phyloP scores from a whole-genome alignment of 192 early-diverging fungal species.

The Anaeromyces robustus region DNA sequence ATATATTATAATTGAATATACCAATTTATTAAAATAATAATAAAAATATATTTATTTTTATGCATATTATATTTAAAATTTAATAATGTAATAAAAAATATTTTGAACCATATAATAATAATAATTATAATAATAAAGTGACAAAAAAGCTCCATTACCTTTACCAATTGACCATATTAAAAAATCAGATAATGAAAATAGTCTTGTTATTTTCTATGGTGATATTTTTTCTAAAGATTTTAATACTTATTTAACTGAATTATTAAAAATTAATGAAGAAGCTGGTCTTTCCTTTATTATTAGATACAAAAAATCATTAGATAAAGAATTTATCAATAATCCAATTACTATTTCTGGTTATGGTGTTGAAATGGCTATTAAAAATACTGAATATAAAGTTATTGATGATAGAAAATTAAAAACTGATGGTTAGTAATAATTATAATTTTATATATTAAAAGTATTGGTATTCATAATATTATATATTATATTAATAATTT shows the following conservation, averaged over 20 bases:
- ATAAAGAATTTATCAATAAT: not conserved
- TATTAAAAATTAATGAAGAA: conserved; percentile 27
- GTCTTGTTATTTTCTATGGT: conserved; percentile 56
- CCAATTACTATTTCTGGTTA: conserved; percentile 63
- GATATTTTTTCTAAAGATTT: conserved; percentile 47
- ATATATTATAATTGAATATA: too few relatives aligned
- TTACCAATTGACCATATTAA: not conserved
- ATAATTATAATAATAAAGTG: not conserved
- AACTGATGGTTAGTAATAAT: conserved; percentile 1
- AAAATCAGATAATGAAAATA: conserved; percentile 10
- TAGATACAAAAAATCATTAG: conserved; percentile 45
- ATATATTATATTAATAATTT: too few relatives aligned
- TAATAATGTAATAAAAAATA: conserved; percentile 1
- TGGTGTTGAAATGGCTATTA: conserved; percentile 83
- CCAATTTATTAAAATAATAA: too few relatives aligned
- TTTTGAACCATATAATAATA: not conserved
- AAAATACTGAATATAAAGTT: conserved; percentile 93
- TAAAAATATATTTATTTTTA: too few relatives aligned
- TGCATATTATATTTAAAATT: too few relatives aligned
- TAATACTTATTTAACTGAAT: conserved; percentile 28
- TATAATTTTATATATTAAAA: not conserved
- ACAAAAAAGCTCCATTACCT: not conserved
- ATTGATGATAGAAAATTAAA: conserved; percentile 74
- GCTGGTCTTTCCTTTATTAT: conserved; percentile 43
- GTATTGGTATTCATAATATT: too few relatives aligned